Evolutionary conservation across 768 basidiomycete species (phyloP).

Genomic region (Flagelloscypha sp.): DNA sequence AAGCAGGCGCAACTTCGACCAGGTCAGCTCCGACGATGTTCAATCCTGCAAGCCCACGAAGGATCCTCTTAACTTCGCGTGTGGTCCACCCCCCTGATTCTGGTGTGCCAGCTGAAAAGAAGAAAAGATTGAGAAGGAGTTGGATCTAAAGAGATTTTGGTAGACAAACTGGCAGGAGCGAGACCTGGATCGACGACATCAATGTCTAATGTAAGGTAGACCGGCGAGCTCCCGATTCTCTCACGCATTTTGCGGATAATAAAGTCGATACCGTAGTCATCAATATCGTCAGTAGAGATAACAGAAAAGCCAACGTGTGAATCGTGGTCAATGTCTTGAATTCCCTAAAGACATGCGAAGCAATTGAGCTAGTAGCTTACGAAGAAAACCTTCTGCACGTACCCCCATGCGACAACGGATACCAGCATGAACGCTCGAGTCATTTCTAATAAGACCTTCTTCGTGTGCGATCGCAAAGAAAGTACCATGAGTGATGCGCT

Average conservation of each 20-base stretch:
- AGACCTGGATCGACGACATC: constrained; percentile 52
- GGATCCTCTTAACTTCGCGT: constrained; percentile 71
- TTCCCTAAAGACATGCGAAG: constrained; percentile 22
- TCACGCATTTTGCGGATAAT: constrained; percentile 49
- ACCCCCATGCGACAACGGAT: constrained; percentile 53
- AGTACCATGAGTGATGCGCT: constrained; percentile 73
- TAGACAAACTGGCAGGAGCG: constrained; percentile 64
- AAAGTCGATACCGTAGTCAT: constrained; percentile 46
- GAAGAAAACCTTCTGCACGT: constrained; percentile 11
- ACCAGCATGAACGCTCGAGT: constrained; percentile 61
- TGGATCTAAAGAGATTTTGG: neutral
- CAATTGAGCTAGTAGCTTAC: neutral
- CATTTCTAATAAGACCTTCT: constrained; percentile 70
- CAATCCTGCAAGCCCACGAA: constrained; percentile 70
- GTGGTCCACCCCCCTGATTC: constrained; percentile 83
- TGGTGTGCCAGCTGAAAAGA: constrained; percentile 62
- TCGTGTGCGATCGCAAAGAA: constrained; percentile 78
- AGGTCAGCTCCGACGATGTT: constrained; percentile 74
- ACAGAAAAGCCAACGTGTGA: constrained; percentile 49
- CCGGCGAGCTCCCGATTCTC: constrained; percentile 49
- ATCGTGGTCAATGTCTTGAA: constrained; percentile 42
- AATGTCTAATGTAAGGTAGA: constrained; percentile 34
- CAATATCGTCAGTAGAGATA: constrained; percentile 54
- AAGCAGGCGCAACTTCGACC: constrained; percentile 68
- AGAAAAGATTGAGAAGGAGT: constrained; percentile 2